Conservation (phyloP, 345 rosid genomes). For the Corymbia maculata region DNA sequence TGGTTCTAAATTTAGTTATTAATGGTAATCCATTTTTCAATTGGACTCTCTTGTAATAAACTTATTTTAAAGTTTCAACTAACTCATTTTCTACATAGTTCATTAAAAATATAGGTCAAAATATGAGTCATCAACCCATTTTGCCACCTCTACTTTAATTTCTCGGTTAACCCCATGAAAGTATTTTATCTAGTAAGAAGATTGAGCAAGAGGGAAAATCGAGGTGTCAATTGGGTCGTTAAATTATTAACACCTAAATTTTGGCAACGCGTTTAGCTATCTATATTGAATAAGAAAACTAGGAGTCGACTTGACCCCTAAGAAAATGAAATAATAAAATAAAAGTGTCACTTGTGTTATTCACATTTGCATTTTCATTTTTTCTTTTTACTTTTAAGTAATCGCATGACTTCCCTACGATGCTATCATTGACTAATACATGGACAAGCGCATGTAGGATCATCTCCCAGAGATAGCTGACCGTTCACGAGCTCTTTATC, state of each 20-base stretch:
- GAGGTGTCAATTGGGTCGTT: neutral
- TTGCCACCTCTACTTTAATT: too few species aligned
- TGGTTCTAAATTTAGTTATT: too few species aligned
- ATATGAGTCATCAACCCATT: too few species aligned
- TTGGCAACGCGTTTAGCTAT: fast-evolving
- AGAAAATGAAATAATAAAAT: neutral
- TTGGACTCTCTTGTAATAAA: too few species aligned
- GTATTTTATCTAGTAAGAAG: too few species aligned
- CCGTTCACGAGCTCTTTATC: neutral
- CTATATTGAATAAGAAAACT: neutral
- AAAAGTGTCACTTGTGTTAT: neutral
- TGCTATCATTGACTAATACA: neutral
- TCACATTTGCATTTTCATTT: neutral
- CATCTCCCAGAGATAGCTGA: neutral
- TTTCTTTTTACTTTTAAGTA: neutral
- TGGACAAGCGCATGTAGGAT: neutral
- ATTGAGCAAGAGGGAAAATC: neutral
- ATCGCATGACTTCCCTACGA: fast-evolving
- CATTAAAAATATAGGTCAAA: too few species aligned
- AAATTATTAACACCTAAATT: neutral
- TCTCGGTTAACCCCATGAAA: too few species aligned
- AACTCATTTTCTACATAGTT: too few species aligned
- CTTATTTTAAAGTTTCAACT: too few species aligned
- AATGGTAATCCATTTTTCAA: too few species aligned
- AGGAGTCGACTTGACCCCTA: fast-evolving